Percentiles rank a stretch among this genome's conserved stretches.
phyloP scores from a whole-genome alignment of 208 protist species.

The Trypanosoma caninum region DNA sequence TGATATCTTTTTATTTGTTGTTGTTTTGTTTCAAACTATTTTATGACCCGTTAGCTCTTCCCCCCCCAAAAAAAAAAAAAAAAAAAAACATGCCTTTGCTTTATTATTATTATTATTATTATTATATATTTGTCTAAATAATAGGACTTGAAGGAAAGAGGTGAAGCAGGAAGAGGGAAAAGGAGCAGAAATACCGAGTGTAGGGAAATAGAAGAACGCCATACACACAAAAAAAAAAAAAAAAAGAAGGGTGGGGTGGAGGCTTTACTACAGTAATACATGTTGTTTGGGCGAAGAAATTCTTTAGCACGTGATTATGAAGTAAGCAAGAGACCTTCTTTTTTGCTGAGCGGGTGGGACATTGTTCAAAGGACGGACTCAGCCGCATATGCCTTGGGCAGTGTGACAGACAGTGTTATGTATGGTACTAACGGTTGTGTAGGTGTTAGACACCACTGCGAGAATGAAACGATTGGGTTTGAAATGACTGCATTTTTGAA shows the following conservation, averaged over 20 bases:
- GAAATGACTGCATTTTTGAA: slow-evolving; percentile 74
- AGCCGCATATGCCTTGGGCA: slow-evolving; percentile 71
- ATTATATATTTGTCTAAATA: too few relatives aligned
- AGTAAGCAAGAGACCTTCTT: slow-evolving; percentile 79
- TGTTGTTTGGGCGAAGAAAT: slow-evolving; percentile 8
- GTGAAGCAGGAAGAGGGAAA: too few relatives aligned
- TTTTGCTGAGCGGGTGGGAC: slow-evolving; percentile 65
- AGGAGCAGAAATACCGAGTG: too few relatives aligned
- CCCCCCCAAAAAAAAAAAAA: too few relatives aligned
- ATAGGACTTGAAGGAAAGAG: too few relatives aligned
- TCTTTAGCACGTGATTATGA: slow-evolving; percentile 81
- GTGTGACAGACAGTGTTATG: slow-evolving; percentile 80
- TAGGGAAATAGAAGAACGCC: too few relatives aligned
- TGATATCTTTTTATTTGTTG: too few relatives aligned
- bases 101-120: too few relatives aligned
- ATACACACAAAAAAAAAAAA: slow-evolving; percentile 6
- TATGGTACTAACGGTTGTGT: slow-evolving; percentile 85
- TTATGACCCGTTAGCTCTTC: too few relatives aligned
- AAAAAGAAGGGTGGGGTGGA: too few relatives aligned
- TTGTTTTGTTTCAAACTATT: too few relatives aligned
- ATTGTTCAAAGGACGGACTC: slow-evolving; percentile 80
- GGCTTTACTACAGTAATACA: not conserved
- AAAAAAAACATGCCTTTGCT: too few relatives aligned
- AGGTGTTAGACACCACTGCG: slow-evolving; percentile 69
- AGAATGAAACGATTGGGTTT: slow-evolving; percentile 72